Evolutionary conservation across 179 eudicot species (phyloP).

Genomic region (Silene vulgaris): DNA sequence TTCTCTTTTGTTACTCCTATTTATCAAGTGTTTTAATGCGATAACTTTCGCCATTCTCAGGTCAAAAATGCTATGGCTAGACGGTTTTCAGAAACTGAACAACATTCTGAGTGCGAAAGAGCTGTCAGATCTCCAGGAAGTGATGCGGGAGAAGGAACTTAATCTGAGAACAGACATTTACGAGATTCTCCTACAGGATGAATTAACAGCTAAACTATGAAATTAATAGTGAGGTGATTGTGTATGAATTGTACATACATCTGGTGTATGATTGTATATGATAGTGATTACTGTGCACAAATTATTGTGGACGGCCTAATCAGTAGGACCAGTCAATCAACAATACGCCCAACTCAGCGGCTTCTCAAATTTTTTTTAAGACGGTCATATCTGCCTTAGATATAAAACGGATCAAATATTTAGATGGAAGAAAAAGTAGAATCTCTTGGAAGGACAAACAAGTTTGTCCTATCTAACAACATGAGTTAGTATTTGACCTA

Average conservation of each 20-base stretch:
- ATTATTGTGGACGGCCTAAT: too few relatives aligned
- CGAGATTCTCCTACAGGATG: slow-evolving; percentile 76
- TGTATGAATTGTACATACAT: not conserved
- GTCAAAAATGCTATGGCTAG: slow-evolving; percentile 90
- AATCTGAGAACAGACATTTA: slow-evolving; percentile 87
- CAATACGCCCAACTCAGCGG: too few relatives aligned
- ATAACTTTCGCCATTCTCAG: slow-evolving; percentile 24
- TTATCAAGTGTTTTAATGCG: not conserved
- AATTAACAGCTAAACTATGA: slow-evolving; percentile 16
- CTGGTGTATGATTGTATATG: not conserved
- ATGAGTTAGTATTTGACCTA: too few relatives aligned
- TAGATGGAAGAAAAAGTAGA: too few relatives aligned
- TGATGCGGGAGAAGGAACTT: slow-evolving; percentile 86
- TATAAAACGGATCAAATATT: too few relatives aligned
- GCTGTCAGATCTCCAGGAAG: slow-evolving; percentile 88
- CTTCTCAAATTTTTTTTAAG: too few relatives aligned
- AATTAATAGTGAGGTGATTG: not conserved
- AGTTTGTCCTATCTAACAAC: too few relatives aligned
- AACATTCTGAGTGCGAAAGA: slow-evolving; percentile 61
- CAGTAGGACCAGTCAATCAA: too few relatives aligned
- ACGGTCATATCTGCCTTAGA: too few relatives aligned
- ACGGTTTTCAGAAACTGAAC: slow-evolving; percentile 65
- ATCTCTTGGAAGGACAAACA: too few relatives aligned
- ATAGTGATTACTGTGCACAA: too few relatives aligned
- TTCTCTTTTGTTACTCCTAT: not conserved